These are phyloP conservation scores for Talaromyces sp. DNA, from an alignment of 2,329 filamentous ascomycete species.

Conservation along the genomic window DNA sequence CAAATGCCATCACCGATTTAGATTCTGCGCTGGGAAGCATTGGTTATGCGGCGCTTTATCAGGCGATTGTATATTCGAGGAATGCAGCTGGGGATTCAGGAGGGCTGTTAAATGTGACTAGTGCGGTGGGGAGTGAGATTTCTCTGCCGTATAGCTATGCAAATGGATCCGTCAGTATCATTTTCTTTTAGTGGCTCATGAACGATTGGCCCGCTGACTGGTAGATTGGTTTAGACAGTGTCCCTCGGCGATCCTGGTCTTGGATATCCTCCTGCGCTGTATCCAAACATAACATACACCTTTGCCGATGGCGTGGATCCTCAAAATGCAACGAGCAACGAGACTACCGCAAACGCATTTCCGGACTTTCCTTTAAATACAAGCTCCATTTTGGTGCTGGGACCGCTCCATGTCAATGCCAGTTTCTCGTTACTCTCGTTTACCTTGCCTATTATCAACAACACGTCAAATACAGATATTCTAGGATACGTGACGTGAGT, in stretches of 20 bases:
- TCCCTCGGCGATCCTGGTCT: conserved; percentile 56
- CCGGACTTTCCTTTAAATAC: conserved; percentile 39
- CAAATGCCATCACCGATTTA: conserved; percentile 57
- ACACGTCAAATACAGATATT: conserved; percentile 55
- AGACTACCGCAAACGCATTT: conserved; percentile 30
- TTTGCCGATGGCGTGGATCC: conserved; percentile 16
- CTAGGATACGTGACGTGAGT: conserved; percentile 75
- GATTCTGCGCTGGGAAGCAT: conserved; percentile 60
- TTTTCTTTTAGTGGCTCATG: background rate
- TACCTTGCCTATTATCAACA: conserved; percentile 72
- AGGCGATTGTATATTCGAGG: conserved; percentile 67
- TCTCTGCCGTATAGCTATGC: conserved; percentile 56
- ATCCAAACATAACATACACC: conserved; percentile 70
- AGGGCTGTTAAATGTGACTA: conserved; percentile 62
- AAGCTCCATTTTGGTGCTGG: conserved; percentile 63
- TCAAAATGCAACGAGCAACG: conserved; percentile 18
- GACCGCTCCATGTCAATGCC: conserved; percentile 67
- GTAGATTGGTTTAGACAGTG: conserved; percentile 29
- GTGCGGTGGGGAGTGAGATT: conserved; percentile 33
- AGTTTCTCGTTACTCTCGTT: conserved; percentile 73
- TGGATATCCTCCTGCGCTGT: conserved; percentile 69
- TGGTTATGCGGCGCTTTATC: conserved; percentile 54
- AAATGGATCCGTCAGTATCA: conserved; percentile 46
- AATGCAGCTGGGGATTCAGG: conserved; percentile 54
- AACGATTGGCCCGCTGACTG: background rate